phyloP scores from a whole-genome alignment of 2,329 filamentous ascomycete species.

The Aspergillus caelatus region DNA sequence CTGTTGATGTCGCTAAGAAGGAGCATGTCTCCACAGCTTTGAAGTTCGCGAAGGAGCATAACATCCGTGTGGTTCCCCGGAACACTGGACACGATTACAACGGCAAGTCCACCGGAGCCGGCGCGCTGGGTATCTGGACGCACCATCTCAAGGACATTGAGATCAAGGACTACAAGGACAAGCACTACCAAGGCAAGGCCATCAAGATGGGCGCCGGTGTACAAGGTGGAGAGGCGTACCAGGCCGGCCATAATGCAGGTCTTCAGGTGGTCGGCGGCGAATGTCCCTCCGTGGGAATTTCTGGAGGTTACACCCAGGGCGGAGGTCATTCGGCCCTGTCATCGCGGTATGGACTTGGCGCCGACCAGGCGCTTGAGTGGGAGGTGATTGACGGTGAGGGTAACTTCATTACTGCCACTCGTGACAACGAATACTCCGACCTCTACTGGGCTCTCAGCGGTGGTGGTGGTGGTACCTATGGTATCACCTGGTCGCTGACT shows the following conservation, averaged over 20 bases:
- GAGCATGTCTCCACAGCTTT: constrained; percentile 28
- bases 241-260: constrained; percentile 47
- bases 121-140: constrained; percentile 42
- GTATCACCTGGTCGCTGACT: constrained; percentile 59
- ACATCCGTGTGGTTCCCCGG: constrained; percentile 53
- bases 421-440: constrained; percentile 50
- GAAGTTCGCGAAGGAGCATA: constrained; percentile 50
- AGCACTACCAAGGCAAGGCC: constrained; percentile 54
- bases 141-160: constrained; percentile 35
- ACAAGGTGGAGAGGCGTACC: constrained; percentile 53
- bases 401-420: constrained; percentile 52
- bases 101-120: constrained; percentile 65
- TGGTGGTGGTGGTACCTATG: constrained; percentile 63
- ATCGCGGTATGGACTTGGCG: constrained; percentile 60
- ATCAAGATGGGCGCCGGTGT: constrained; percentile 60
- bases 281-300: constrained; percentile 58
- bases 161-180: constrained; percentile 36
- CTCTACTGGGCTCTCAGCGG: constrained; percentile 66
- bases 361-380: constrained; percentile 61
- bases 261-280: constrained; percentile 59
- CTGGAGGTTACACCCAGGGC: constrained; percentile 63
- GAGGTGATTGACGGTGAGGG: constrained; percentile 60
- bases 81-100: constrained; percentile 48
- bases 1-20: constrained; percentile 37
- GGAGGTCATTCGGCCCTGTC: constrained; percentile 61